Base-by-base conservation (phyloP, 495 filamentous ascomycete species). In the Articulospora tetracladia region DNA sequence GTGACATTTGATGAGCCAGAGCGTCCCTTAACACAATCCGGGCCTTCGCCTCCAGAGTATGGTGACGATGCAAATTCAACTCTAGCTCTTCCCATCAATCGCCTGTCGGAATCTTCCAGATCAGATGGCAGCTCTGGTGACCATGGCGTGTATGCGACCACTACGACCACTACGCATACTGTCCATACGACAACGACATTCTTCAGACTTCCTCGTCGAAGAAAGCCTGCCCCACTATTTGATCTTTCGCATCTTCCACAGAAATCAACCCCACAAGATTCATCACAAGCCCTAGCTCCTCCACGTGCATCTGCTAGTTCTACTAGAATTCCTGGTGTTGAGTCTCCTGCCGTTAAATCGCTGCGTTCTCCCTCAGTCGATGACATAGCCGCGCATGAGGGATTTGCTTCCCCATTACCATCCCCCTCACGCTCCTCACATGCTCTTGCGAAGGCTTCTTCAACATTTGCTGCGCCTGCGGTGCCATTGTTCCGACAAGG, bases 91-190 rank as follows among this genome's bases (percentile, higher is more conserved):
- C 85, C 86, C 1, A 78, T 87, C 47, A 81, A 84, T 53, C 80
- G 94, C 41, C 78, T 91, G 24, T 97, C 94, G 3, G 94, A 97
- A 61, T 97, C 94, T 0, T 96, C 92, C 23, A 85, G 91, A 54
- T 97, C 93, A 20, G 92, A 97, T 69, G 87, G 84, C 26, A 95
- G 92, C 71, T 85, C 86, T 12, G 85, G 81, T n/a, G 92, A 96
- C 30, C 87, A 83, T 61, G 78, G 85, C 44, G 77, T 83, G 4
- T 85, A 80, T 65, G 79, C 81, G 41, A 64, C 65, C 46, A 83
- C 82, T 36, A 86, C 82, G 3, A 84, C 83, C 8, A 88, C 83
- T 24, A 84, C 85, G 25, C 84, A 82, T 57, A 83, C 80, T 2
- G 74, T 83, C n/a, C 83, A 82, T 28, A 85, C 80, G 15, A 83